These are phyloP conservation scores for Echinochloa phyllopogon DNA, from an alignment of 176 grass and related monocot genomes.

Conservation along the genomic window DNA sequence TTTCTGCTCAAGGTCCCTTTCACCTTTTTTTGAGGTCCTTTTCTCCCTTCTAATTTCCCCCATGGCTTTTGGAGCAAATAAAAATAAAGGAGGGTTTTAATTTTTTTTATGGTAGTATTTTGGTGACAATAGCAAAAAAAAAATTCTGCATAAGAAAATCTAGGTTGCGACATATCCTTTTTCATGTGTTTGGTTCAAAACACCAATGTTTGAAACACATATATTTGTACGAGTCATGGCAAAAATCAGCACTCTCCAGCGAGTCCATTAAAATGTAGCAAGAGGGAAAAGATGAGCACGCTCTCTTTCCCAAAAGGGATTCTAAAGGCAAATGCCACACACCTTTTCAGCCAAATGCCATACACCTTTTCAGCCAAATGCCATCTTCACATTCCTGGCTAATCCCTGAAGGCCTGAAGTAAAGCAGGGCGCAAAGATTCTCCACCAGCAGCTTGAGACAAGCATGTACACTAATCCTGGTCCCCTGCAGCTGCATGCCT, in stretches of 20 bases:
- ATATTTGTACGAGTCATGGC: neutral
- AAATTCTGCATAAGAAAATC: neutral
- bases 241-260: conserved; percentile 25
- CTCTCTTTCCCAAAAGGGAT: conserved; percentile 45
- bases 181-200: conserved; percentile 1
- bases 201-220: neutral
- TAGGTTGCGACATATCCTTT: neutral
- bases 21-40: neutral
- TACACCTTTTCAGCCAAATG: conserved; percentile 27
- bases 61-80: neutral
- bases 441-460: conserved; percentile 58
- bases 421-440: conserved; percentile 53
- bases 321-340: conserved; percentile 18
- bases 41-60: neutral
- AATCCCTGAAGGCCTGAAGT: conserved; percentile 55
- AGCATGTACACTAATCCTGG: conserved; percentile 55
- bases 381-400: conserved; percentile 42
- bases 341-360: too few species aligned
- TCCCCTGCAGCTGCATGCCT: conserved; percentile 54
- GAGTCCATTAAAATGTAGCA: conserved; percentile 7
- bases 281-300: neutral
- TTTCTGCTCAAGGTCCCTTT: conserved; percentile 33
- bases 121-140: neutral
- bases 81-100: neutral
- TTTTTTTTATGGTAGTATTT: neutral